phyloP scores from a whole-genome alignment of 2,329 filamentous ascomycete species.

The Clarireedia homoeocarpa region DNA sequence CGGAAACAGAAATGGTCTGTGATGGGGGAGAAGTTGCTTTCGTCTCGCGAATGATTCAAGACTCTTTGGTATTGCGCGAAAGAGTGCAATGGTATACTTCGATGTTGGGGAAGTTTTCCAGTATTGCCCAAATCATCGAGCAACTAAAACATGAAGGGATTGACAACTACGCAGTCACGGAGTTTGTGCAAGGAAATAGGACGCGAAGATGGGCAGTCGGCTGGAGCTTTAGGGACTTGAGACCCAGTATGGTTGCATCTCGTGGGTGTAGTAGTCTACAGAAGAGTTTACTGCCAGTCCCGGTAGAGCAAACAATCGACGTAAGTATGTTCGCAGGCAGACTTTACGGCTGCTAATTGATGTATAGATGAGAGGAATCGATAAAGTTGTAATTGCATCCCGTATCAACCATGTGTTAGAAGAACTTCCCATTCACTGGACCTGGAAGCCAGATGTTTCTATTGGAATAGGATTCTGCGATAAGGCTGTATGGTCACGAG shows the following conservation, averaged over 20 bases:
- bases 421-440: conserved; percentile 24
- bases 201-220: conserved; percentile 82
- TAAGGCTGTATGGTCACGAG: conserved; percentile 29
- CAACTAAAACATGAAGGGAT: conserved; percentile 50
- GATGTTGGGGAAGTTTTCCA: conserved; percentile 79
- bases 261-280: conserved; percentile 31
- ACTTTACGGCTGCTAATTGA: not conserved
- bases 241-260: conserved; percentile 47
- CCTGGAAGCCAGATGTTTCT: conserved; percentile 21
- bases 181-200: conserved; percentile 68
- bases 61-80: conserved; percentile 52
- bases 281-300: conserved; percentile 44
- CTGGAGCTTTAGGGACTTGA: conserved; percentile 69
- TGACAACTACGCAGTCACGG: conserved; percentile 73
- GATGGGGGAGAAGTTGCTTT: conserved; percentile 71
- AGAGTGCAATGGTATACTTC: conserved; percentile 80
- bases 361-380: not conserved
- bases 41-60: conserved; percentile 59
- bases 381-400: conserved; percentile 7
- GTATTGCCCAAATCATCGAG: conserved; percentile 54
- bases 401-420: conserved; percentile 25
- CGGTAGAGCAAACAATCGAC: conserved; percentile 38
- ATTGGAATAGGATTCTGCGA: conserved; percentile 25
- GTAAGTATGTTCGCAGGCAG: conserved; percentile 12
- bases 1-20: conserved; percentile 78